Percentiles rank a stretch among this genome's conserved stretches.
Conservation (phyloP, 371 early-diverging fungal genomes). For the Mortierella sp. region DNA sequence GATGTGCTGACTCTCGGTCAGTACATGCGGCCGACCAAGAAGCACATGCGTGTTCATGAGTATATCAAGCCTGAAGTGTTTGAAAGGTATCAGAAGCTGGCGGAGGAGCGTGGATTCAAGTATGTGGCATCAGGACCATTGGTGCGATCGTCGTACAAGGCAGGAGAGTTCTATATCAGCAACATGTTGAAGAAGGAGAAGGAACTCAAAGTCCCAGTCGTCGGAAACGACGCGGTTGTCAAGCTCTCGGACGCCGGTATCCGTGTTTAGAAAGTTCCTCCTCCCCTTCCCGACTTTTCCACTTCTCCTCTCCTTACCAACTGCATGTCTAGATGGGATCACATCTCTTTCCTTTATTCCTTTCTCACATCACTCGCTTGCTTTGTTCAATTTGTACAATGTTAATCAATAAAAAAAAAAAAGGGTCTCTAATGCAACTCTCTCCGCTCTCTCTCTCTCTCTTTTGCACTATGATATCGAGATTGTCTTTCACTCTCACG, state of each 20-base stretch:
- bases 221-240: slow-evolving; percentile 52
- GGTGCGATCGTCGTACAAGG: slow-evolving; percentile 96
- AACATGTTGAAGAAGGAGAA: slow-evolving; percentile 79
- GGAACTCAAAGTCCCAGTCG: slow-evolving; percentile 22
- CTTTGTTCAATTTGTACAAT: too few relatives aligned
- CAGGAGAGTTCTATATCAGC: slow-evolving; percentile 96
- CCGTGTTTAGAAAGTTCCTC: slow-evolving; percentile 26
- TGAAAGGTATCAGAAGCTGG: slow-evolving; percentile 87
- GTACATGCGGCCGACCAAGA: slow-evolving; percentile 98
- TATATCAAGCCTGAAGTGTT: slow-evolving; percentile 96
- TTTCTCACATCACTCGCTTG: too few relatives aligned
- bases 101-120: slow-evolving; percentile 90
- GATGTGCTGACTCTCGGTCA: slow-evolving; percentile 98
- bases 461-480: too few relatives aligned
- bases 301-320: background rate
- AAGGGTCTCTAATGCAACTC: too few relatives aligned
- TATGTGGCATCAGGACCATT: slow-evolving; percentile 97
- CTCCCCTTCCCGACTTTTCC: slow-evolving; percentile 5
- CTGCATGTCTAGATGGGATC: too few relatives aligned
- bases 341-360: too few relatives aligned
- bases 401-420: too few relatives aligned
- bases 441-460: too few relatives aligned
- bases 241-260: slow-evolving; percentile 45
- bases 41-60: slow-evolving; percentile 97
- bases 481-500: too few relatives aligned